Base-by-base conservation (phyloP, 805 yeast genomes). In the Yarrowia sp. region DNA sequence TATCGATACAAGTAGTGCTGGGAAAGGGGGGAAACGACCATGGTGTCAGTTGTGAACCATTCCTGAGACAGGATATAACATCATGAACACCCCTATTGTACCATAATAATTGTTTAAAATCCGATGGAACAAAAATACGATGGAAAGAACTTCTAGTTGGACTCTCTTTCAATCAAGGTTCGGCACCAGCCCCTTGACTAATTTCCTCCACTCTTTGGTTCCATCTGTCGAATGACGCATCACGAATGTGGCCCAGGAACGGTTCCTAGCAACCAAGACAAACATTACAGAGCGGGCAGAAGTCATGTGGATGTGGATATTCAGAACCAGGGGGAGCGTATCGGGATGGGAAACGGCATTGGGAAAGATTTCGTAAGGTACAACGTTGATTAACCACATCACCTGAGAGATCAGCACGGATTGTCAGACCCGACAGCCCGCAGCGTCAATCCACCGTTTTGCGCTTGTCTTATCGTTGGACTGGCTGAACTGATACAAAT, bases 141-240 rank as follows among this genome's bases (percentile, higher is more conserved):
- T n/a, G n/a, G n/a, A n/a, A n/a, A n/a, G n/a, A n/a, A n/a, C n/a
- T n/a, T n/a, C n/a, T n/a, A n/a, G n/a, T n/a, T n/a, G n/a, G n/a
- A n/a, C n/a, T n/a, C n/a, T n/a, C n/a, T n/a, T n/a, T n/a, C n/a
- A n/a, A n/a, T 12, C 46, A 41, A 22, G 7, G 52, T 26, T 44
- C 32, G 2, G 7, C 16, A 16, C 19, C 21, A n/a, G 16, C 49
- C 49, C 49, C 49, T 44, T 44, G 30, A 16, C 14, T 24, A 12
- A 19, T 17, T 17, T n/a, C 52, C 36, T 24, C 52, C 52, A 48
- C 36, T 30, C 52, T 48, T 48, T 48, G 19, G 52, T 48, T 48
- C 30, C 52, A 48, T 17, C 52, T 48, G 36, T 19, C 4, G n/a
- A n/a, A 11, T 17, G 36, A 17, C 52, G 52, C 52, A 48, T 28